Evolutionary conservation across 148 eudicot genomes (phyloP), one percentile per base, ranked within the genome.

Genomic region (Rhododendron simsii): DNA sequence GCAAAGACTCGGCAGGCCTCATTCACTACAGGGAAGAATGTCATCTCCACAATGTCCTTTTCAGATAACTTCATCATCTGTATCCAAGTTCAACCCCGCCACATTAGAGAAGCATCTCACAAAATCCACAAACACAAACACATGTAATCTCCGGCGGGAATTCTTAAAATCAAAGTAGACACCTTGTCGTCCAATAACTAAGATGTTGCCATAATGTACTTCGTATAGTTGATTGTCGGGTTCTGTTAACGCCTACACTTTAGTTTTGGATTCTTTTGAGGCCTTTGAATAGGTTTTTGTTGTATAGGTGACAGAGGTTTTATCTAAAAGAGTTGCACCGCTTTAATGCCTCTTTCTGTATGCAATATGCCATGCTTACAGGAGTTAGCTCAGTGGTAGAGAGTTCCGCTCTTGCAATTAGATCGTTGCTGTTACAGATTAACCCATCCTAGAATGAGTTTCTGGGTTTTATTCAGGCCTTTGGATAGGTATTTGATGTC

Each of bases 1-100:
- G 92, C 96, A 55, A 92, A 87, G 81, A 96, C 97, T 71, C 99
- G 94, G 78, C 98, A 96, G 6, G 98, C 94, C 88, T 96, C 98
- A 78, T 96, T 96, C 84, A 96, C 96, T 84, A 95, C 94, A 33
- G 99, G 99, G 91, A 96, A 96, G 88, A 96, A 96, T 47, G 91
- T 89, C 98, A 96, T 96, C 89, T 95, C 98, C 73, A 94, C 87
- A 30, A 96, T 95, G 82, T 96, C 99, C 91, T 94, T 92, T 59
- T 95, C 97, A 5, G 96, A 85, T 86, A 95, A 83, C 78, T 92
- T 96, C 35, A 88, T 80, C 77, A 92, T 84, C 98, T 94, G 93
- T 80, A 87, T 35, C 67, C 63, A 86, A 79, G 20, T 87, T 83
- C 53, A 78, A 84, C 30, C 44, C 63, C n/a, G 39, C 51, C 30